Base-by-base conservation (phyloP, 176 grass and related monocot genomes). In the Avena sativa region DNA sequence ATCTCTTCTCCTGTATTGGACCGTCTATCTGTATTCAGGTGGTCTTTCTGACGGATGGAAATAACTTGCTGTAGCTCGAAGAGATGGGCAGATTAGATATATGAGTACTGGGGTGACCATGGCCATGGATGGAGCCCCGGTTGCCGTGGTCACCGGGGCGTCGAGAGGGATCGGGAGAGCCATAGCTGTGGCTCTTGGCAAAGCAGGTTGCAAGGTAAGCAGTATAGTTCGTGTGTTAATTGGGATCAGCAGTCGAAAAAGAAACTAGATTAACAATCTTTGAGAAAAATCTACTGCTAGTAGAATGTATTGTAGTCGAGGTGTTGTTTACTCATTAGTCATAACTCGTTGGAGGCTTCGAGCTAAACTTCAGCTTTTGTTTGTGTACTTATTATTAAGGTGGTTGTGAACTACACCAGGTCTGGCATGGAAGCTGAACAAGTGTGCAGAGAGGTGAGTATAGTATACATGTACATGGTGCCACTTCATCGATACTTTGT, bases 341-440 rank as follows among this genome's bases (percentile, higher is more conserved):
- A 40, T 40, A 40, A 40, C 38, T 40, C 21, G 7, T 62, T 17
- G 16, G 30, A 15, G 36, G 6, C n/a, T 1, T 78, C 12, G 38
- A 74, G 5, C 46, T 55, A 40, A 76, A 0, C 12, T 2, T 87
- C 6, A 13, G 47, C 1, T 23, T 79, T 79, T 26, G 13, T 52
- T 36, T 25, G 16, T 75, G 17, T 20, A 40, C 3, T 38, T 38
- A 38, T n/a, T n/a, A 36, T 4, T 4, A 80, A 98, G 96, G 96
- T 98, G 12, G 77, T 98, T 47, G 87, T 98, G 63, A 98, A 98
- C 85, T 98, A 98, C 63, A 90, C 92, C 78, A 92, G 91, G 79
- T 98, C 93, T 61, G 79, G 88, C 36, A 94, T 85, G 66, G 96
- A 96, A 89, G 96, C 96, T 78, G 90, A 98, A 92, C 83, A 98